Conservation (phyloP, 305 asterid genomes). For the Fraxinus latifolia region DNA sequence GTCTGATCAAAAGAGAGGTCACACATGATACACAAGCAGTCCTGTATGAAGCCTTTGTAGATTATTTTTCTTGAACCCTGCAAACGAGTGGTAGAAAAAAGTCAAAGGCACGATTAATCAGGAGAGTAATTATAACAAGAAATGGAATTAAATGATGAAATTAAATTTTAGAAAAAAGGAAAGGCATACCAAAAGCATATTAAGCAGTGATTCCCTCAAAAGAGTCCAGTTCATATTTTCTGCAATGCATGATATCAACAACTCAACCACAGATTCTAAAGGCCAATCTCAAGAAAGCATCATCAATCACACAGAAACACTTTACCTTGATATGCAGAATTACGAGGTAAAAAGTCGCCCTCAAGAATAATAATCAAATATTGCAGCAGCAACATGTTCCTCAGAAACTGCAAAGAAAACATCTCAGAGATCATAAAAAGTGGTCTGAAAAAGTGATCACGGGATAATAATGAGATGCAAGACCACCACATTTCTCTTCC, state of each 20-base stretch:
- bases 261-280: slow-evolving; percentile 11
- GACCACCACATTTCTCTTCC: neutral
- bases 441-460: neutral
- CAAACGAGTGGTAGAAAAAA: slow-evolving; percentile 24
- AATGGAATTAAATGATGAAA: neutral
- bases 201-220: slow-evolving; percentile 67
- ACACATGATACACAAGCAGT: slow-evolving; percentile 48
- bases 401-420: slow-evolving; percentile 56
- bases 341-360: slow-evolving; percentile 67
- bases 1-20: slow-evolving; percentile 32
- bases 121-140: neutral
- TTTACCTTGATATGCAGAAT: slow-evolving; percentile 55
- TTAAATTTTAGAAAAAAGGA: neutral
- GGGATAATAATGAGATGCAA: neutral
- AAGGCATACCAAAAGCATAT: slow-evolving; percentile 71
- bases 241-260: slow-evolving; percentile 34
- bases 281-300: neutral
- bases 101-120: slow-evolving; percentile 20
- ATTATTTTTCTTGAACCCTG: slow-evolving; percentile 83
- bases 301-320: neutral
- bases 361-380: slow-evolving; percentile 75
- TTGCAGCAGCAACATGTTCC: slow-evolving; percentile 71
- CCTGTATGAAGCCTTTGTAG: slow-evolving; percentile 62
- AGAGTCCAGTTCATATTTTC: slow-evolving; percentile 65
- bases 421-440: slow-evolving; percentile 8